Percentiles rank a stretch among this genome's conserved stretches.
phyloP scores from a whole-genome alignment of 805 yeast genomes.

The Groenewaldozyma tartarivorans region DNA sequence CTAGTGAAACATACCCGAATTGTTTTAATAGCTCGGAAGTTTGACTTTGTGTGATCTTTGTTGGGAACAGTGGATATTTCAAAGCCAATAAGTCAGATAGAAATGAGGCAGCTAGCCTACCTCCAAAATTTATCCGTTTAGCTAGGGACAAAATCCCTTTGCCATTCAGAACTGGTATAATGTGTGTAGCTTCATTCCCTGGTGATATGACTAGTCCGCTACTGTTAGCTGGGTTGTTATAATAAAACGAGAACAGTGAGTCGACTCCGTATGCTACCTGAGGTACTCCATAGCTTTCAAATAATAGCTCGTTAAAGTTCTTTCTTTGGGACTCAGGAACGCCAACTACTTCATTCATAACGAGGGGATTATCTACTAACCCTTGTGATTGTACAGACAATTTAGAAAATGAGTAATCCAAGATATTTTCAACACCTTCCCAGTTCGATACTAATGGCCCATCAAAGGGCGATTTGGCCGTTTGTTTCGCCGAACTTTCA shows the following conservation, averaged over 20 bases:
- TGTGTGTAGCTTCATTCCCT: slow-evolving; percentile 73
- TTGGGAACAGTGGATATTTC: slow-evolving; percentile 89
- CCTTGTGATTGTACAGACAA: slow-evolving; percentile 52
- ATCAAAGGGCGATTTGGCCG: slow-evolving; percentile 74
- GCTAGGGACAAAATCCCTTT: slow-evolving; percentile 54
- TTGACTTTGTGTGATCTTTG: slow-evolving; percentile 54
- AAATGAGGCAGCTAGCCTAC: slow-evolving; percentile 58
- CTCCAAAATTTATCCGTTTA: slow-evolving; percentile 90
- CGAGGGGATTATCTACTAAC: slow-evolving; percentile 64
- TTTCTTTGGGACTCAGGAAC: slow-evolving; percentile 61
- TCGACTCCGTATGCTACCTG: slow-evolving; percentile 76
- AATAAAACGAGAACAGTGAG: slow-evolving; percentile 64
- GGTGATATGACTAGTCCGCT: slow-evolving; percentile 71
- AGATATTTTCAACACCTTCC: slow-evolving; percentile 75
- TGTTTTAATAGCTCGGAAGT: slow-evolving; percentile 60
- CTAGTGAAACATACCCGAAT: slow-evolving; percentile 64
- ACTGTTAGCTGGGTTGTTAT: slow-evolving; percentile 37
- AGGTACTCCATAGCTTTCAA: slow-evolving; percentile 74
- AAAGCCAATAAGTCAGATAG: slow-evolving; percentile 54
- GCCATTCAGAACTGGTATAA: slow-evolving; percentile 75
- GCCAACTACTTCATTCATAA: slow-evolving; percentile 71
- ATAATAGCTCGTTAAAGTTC: slow-evolving; percentile 70
- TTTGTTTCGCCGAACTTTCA: slow-evolving; percentile 60
- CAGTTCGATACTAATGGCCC: slow-evolving; percentile 83
- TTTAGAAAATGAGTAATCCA: slow-evolving; percentile 79